phyloP scores from a whole-genome alignment of 2,329 filamentous ascomycete genomes.

The Penicillium sp. region DNA sequence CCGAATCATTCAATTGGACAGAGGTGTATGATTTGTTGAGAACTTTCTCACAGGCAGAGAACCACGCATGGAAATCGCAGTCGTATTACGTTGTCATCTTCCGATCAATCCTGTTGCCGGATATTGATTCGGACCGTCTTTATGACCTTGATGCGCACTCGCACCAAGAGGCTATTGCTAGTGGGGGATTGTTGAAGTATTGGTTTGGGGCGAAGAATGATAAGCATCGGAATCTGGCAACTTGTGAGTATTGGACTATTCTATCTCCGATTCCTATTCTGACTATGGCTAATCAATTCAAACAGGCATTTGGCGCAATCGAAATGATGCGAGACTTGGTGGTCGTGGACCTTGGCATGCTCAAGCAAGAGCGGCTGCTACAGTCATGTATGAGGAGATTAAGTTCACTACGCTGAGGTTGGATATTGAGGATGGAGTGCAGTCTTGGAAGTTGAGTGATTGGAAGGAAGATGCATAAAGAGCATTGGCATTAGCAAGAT shows the following conservation, averaged over 20 bases:
- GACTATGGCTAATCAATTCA: neutral
- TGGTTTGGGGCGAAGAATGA: constrained; percentile 79
- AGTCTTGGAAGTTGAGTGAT: constrained; percentile 62
- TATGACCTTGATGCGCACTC: constrained; percentile 73
- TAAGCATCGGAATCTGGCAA: constrained; percentile 75
- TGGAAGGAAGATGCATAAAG: constrained; percentile 48
- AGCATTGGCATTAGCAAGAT: neutral
- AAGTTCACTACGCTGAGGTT: constrained; percentile 66
- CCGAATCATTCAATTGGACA: constrained; percentile 75
- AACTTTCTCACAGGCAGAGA: constrained; percentile 50
- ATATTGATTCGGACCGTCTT: constrained; percentile 66
- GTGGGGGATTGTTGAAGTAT: constrained; percentile 86
- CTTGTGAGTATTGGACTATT: constrained; percentile 54
- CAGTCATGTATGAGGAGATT: constrained; percentile 59
- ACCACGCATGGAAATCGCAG: constrained; percentile 58
- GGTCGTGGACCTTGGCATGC: constrained; percentile 58
- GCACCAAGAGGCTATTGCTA: constrained; percentile 75
- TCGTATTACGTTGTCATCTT: constrained; percentile 85
- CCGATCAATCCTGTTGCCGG: constrained; percentile 67
- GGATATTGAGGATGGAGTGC: constrained; percentile 64
- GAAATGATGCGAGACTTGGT: constrained; percentile 61
- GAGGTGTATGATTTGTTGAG: constrained; percentile 60
- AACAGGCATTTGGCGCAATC: constrained; percentile 64
- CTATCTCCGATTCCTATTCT: neutral
- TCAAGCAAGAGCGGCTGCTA: constrained; percentile 51